Conservation (phyloP, 768 basidiomycete genomes). For the Cubamyces lactineus region DNA sequence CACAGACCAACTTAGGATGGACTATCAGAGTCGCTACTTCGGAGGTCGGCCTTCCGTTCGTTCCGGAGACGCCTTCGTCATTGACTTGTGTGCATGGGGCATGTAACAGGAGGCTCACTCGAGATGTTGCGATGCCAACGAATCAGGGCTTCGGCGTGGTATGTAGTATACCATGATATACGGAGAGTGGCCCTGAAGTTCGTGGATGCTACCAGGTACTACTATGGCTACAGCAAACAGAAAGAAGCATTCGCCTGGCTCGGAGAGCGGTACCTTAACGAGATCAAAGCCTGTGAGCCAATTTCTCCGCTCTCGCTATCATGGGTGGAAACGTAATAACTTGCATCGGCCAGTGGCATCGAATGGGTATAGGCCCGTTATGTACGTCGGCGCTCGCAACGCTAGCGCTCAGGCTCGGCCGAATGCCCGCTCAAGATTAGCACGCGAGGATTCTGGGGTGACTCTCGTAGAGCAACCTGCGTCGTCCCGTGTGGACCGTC, state of each 20-base stretch:
- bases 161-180: background rate
- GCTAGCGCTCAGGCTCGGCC: background rate
- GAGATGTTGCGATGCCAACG: slow-evolving; percentile 12
- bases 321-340: background rate
- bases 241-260: slow-evolving; percentile 26
- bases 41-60: slow-evolving; percentile 20
- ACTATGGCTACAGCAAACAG: slow-evolving; percentile 20
- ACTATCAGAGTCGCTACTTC: slow-evolving; percentile 19
- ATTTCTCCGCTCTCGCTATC: background rate
- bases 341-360: slow-evolving; percentile 9
- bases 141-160: slow-evolving; percentile 26
- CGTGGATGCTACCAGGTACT: slow-evolving; percentile 13
- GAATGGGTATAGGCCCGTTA: slow-evolving; percentile 17
- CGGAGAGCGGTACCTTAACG: slow-evolving; percentile 24
- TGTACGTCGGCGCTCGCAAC: slow-evolving; percentile 18
- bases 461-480: slow-evolving; percentile 13
- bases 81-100: slow-evolving; percentile 8
- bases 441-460: slow-evolving; percentile 3
- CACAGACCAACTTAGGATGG: slow-evolving; percentile 7
- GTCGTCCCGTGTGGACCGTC: background rate
- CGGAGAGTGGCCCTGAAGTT: background rate
- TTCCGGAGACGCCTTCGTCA: background rate
- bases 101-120: slow-evolving; percentile 1
- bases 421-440: background rate
- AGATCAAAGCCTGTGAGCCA: slow-evolving; percentile 25